A percentile compares a stretch with the other conserved stretches of the same genome.
phyloP scores from a whole-genome alignment of 768 basidiomycete genomes.

The Trametes punicea region DNA sequence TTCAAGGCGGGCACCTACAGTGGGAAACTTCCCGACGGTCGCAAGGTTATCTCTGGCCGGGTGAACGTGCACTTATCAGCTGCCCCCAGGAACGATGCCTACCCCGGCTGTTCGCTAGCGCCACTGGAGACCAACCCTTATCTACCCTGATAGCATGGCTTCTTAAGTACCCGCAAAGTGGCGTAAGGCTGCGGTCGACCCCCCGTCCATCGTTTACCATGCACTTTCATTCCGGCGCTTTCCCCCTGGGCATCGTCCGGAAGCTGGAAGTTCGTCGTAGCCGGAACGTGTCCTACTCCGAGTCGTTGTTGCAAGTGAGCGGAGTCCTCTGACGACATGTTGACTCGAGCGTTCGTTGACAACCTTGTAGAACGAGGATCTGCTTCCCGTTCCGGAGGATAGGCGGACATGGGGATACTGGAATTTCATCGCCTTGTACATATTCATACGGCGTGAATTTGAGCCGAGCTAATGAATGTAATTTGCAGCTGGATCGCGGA shows the following conservation, averaged over 20 bases:
- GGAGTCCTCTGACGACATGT: conserved; percentile 4
- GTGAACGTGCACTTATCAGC: conserved; percentile 10
- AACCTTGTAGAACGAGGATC: conserved; percentile 57
- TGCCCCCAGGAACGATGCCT: not conserved
- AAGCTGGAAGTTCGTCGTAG: conserved; percentile 52
- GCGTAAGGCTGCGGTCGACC: not conserved
- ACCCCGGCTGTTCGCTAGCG: not conserved
- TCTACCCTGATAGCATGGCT: not conserved
- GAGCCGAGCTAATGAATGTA: conserved; percentile 4
- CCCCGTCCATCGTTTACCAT: not conserved
- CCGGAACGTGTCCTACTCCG: conserved; percentile 47
- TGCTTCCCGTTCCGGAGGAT: conserved; percentile 61
- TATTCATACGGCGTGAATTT: too few relatives aligned
- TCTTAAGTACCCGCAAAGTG: conserved; percentile 9
- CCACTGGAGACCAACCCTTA: not conserved
- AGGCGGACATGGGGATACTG: conserved; percentile 63
- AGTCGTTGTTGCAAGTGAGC: conserved; percentile 58
- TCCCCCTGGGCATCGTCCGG: conserved; percentile 26
- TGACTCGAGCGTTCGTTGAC: conserved; percentile 2
- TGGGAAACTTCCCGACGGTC: not conserved
- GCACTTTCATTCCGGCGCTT: not conserved
- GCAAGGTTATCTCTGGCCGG: conserved; percentile 7
- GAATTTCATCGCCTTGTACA: conserved; percentile 68
- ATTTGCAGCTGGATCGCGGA: conserved; percentile 70
- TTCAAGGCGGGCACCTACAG: not conserved